Evolutionary conservation across 768 basidiomycete genomes (phyloP), one percentile per base, ranked within the genome.

Genomic region (Trametes gibbosa): DNA sequence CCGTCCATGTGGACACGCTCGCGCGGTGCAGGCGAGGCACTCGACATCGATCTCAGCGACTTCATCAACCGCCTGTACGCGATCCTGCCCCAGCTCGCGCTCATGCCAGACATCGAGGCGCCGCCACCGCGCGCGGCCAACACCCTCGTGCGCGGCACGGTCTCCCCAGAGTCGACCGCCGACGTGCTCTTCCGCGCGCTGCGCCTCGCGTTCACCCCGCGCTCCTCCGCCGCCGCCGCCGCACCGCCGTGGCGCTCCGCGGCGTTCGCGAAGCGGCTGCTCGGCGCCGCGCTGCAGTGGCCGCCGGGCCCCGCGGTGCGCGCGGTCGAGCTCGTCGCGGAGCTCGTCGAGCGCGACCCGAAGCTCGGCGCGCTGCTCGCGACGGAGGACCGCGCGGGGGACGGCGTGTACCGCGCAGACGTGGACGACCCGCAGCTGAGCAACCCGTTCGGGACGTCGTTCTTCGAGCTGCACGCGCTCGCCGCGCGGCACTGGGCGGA

Each of bases 181-280:
- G 87, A 90, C 70, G 83, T 95, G 72, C 77, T 98, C 50, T 98
- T 99, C 81, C 84, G 87, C 55, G 89, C 92, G 49, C 79, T 99
- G 56, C 75, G 84, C 46, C 80, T 92, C 52, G 84, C 89, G 42
- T 96, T 98, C 78, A 85, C 89, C 53, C 86, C 91, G 23, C 83
- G 85, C 49, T 79, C 79, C 19, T 75, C 82, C 53, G 81, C 82
- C 5, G 74, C 75, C 5, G 74, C 75, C 43, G 69, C 78, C 23
- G 74, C 83, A 25, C 83, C 92, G 24, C 76, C 87, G 61, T 81
- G 86, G 82, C 87, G 93, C 65, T 83, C 87, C 42, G 92, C 94
- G 43, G 93, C 96, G 2, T 98, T 98, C 73, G 82, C 90, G 53
- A 98, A 98, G 75, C 90, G 96, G n/a, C 80, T 98, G 47, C 78